phyloP scores from a whole-genome alignment of 2,329 filamentous ascomycete genomes.

The Colletotrichum eleusines region DNA sequence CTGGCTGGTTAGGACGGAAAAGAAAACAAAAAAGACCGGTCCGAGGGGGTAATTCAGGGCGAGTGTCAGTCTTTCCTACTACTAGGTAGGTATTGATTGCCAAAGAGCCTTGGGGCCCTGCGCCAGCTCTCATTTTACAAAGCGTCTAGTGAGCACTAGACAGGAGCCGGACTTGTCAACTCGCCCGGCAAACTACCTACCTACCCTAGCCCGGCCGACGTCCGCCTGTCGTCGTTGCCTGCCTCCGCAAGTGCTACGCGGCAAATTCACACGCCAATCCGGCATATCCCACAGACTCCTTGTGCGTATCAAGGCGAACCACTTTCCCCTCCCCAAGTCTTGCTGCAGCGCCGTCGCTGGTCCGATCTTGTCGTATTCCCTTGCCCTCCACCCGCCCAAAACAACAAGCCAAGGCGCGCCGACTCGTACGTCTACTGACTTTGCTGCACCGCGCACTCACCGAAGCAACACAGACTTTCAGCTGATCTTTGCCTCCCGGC shows the following conservation, averaged over 20 bases:
- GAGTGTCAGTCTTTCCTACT: neutral
- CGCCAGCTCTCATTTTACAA: constrained; percentile 10
- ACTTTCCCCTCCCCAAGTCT: neutral
- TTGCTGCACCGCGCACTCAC: neutral
- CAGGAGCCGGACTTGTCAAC: constrained; percentile 23
- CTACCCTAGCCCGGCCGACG: neutral
- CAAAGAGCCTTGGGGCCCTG: neutral
- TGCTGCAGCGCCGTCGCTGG: neutral
- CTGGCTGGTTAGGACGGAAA: neutral
- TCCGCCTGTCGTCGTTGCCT: constrained; percentile 3
- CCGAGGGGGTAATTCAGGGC: neutral
- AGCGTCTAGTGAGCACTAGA: constrained; percentile 19
- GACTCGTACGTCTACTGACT: too few relatives aligned
- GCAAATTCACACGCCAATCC: constrained; percentile 23
- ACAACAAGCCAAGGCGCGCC: neutral
- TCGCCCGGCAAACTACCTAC: constrained; percentile 16
- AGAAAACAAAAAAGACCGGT: neutral
- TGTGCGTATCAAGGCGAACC: neutral
- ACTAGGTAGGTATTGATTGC: neutral
- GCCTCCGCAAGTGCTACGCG: constrained; percentile 16
- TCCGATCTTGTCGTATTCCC: constrained; percentile 7
- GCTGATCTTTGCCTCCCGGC: constrained; percentile 20
- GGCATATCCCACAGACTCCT: constrained; percentile 7
- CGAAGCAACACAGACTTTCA: constrained; percentile 26
- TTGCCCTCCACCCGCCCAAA: neutral